Evolutionary conservation across 345 rosid species (phyloP), one percentile per base, ranked within the genome.

Genomic region (Crucihimalaya himalaica): DNA sequence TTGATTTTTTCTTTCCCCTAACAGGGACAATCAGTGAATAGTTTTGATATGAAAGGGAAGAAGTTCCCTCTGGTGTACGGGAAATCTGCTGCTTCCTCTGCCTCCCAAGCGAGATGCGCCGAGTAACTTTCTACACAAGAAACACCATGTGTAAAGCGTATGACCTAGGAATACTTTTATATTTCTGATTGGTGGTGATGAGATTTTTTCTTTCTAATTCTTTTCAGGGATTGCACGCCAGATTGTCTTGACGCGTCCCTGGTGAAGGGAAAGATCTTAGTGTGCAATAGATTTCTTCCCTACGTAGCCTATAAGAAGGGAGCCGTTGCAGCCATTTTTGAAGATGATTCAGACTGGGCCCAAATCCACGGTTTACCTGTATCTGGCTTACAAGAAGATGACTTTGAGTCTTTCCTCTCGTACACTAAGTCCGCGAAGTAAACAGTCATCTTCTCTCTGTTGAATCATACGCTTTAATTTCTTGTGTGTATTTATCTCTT

Each of bases 1-100:
- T 15, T 46, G n/a, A 2, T 19, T 27, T 43, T 12, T 19, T 23
- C 34, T 2, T 56, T 14, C 1, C 25, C 5, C 11, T 43, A 63
- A 57, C 66, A 82, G 85, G 82, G 87, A 1, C 29, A 16, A 8
- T 62, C 87, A 2, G 21, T 82, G 5, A 80, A 84, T 57, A 1
- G 79, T 2, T 70, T 80, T n/a, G 69, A 55, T 19, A 21, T 63
- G 5, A 48, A 72, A 20, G 78, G 80, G 51, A 70, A 21, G 28
- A 52, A 35, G n/a, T 56, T 52, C n/a, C 87, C 87, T 8, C 27
- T 84, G 11, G 51, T 73, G 23, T 37, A 57, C 1, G 82, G 77
- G 12, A 6, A 20, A 6, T 31, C 56, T 9, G 68, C 11, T 57
- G 46, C 28, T 8, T 3, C 0, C 1, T 32, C 28, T 37, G 6